Evolutionary conservation across 495 filamentous ascomycete species (phyloP), one percentile per base, ranked within the genome.

Genomic region (Chaetomium fimeti): DNA sequence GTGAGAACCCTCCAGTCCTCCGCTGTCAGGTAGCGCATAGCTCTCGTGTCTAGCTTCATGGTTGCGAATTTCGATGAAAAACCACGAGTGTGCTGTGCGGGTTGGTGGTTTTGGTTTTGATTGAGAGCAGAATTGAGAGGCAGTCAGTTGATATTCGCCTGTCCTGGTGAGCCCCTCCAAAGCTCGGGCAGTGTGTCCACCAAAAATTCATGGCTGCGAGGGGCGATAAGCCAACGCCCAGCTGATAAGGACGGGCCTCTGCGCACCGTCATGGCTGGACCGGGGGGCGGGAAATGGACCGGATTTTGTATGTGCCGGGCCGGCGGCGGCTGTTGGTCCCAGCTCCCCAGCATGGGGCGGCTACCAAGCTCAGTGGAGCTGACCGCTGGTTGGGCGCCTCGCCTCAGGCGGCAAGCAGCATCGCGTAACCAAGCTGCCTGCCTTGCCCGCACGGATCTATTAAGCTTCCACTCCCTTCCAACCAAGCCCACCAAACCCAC

Each of bases 1-100:
- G 91, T 88, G 60, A 99, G 89, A 62, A 97, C 93, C 67, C 88
- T 85, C 90, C 95, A 99, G 82, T 98, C 94, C 77, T 98, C 95
- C 18, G 81, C 72, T 57, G 90, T 87, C 72, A 99, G 87, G 77
- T 98, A 93, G 70, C 94, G 93, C 76, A 98, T 88, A 51, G 88
- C 85, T 72, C 90, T 90, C 9, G 92, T 90, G 75, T 99, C 90
- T 74, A 99, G 87, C 79, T 92, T 95, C 94, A 98, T 98, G 64
- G 69, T 78, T 65, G 73, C 57, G 58, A 8, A 25, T 55, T 22
- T 7, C 5, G 7, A 2, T 0, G 29, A 15, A 45, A 9, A 15
- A 27, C 16, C 7, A 11, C 11, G 11, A 40, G 27, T 0, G 59
- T 11, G 22, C 9, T n/a, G 45, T 43, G 15, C n/a, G 27, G 25